A percentile compares a stretch with the other conserved stretches of the same genome.
These are phyloP conservation scores for Phytophthora tubulina DNA, from an alignment of 352 stramenopile species.

Conservation along the genomic window DNA sequence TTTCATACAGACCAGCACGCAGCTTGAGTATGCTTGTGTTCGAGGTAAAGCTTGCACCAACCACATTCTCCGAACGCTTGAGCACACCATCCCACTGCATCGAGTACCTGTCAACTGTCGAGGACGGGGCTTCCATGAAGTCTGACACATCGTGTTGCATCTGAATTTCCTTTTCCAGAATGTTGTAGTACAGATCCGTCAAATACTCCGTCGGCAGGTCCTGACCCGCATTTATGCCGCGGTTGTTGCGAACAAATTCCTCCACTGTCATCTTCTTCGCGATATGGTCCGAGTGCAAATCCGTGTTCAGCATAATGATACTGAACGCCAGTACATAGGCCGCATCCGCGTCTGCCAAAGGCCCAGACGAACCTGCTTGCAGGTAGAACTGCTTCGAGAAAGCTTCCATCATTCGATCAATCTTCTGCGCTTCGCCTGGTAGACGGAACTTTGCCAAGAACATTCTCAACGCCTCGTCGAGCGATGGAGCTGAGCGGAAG, in stretches of 20 bases:
- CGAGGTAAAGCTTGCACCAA: slow-evolving; percentile 88
- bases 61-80: slow-evolving; percentile 89
- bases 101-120: slow-evolving; percentile 86
- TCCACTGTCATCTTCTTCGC: slow-evolving; percentile 91
- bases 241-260: slow-evolving; percentile 90
- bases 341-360: slow-evolving; percentile 90
- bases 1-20: slow-evolving; percentile 84
- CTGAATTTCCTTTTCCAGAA: slow-evolving; percentile 86
- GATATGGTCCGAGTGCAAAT: slow-evolving; percentile 95
- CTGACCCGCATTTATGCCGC: slow-evolving; percentile 84
- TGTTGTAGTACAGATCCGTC: slow-evolving; percentile 83
- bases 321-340: slow-evolving; percentile 98
- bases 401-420: slow-evolving; percentile 97
- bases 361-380: slow-evolving; percentile 66
- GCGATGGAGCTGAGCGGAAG: slow-evolving; percentile 86
- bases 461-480: slow-evolving; percentile 93
- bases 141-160: slow-evolving; percentile 91
- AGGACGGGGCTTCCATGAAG: slow-evolving; percentile 70
- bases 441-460: slow-evolving; percentile 97
- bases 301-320: slow-evolving; percentile 99
- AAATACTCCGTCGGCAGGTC: slow-evolving; percentile 82
- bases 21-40: slow-evolving; percentile 89
- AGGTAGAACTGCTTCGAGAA: slow-evolving; percentile 95
- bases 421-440: slow-evolving; percentile 98
- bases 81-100: slow-evolving; percentile 90